These are phyloP conservation scores for Athelia psychrophila DNA, from an alignment of 1,284 basidiomycete genomes.

Conservation along the genomic window DNA sequence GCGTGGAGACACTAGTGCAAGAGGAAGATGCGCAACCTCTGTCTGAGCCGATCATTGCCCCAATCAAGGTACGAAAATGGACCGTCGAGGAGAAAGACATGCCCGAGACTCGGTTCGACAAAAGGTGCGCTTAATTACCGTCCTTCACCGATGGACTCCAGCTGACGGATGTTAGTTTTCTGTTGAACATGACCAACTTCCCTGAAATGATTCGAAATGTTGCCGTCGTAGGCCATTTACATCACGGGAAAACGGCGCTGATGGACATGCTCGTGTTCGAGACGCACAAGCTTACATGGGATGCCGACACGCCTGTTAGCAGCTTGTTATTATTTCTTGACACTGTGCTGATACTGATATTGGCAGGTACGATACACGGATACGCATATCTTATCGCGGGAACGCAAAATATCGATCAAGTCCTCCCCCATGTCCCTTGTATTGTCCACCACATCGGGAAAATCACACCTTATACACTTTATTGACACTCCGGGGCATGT, in stretches of 20 bases:
- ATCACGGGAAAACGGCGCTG: conserved; percentile 96
- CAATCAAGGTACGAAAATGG: conserved; percentile 92
- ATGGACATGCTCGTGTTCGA: conserved; percentile 97
- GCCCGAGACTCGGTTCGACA: conserved; percentile 92
- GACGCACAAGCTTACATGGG: conserved; percentile 94
- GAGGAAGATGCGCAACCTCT: conserved; percentile 98
- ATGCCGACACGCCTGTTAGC: conserved; percentile 82
- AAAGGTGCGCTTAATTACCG: conserved; percentile 60
- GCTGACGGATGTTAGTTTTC: conserved; percentile 56
- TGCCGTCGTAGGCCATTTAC: conserved; percentile 92
- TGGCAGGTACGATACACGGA: conserved; percentile 89
- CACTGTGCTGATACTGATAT: conserved; percentile 11
- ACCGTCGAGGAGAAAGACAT: conserved; percentile 90
- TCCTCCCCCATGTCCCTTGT: conserved; percentile 96
- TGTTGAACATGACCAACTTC: conserved; percentile 89
- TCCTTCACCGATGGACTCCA: neutral
- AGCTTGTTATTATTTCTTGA: too few species aligned
- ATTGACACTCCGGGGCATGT: conserved; percentile 98
- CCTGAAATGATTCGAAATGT: conserved; percentile 97
- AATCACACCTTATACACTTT: conserved; percentile 91
- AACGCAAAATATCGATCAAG: conserved; percentile 93
- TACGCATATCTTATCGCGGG: conserved; percentile 86
- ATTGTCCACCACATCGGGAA: conserved; percentile 83
- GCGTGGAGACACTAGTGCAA: conserved; percentile 95
- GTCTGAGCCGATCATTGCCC: conserved; percentile 93